Evolutionary conservation across 306 rosid genomes (phyloP).

Genomic region (Quercus engelmannii): DNA sequence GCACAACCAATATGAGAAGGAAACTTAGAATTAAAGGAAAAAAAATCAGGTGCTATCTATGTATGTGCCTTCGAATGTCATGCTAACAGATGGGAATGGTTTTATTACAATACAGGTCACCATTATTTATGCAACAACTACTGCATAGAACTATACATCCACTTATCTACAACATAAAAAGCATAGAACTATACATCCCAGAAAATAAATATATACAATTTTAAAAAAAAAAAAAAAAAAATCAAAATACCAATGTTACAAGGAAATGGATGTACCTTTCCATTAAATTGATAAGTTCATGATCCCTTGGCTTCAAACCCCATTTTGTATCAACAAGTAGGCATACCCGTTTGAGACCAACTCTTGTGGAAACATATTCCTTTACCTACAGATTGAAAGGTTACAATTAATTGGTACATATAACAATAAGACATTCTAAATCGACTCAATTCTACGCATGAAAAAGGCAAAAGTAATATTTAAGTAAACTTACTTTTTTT

Average conservation of each 20-base stretch:
- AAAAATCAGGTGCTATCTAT: background rate
- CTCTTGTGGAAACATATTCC: slow-evolving; percentile 86
- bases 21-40: background rate
- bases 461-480: background rate
- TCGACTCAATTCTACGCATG: background rate
- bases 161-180: no score
- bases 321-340: slow-evolving; percentile 89
- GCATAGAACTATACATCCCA: background rate
- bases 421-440: background rate
- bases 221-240: background rate
- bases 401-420: background rate
- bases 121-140: background rate
- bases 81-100: background rate
- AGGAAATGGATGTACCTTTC: slow-evolving; percentile 57
- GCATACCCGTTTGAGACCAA: slow-evolving; percentile 82
- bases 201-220: background rate
- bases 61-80: background rate
- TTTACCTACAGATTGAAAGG: slow-evolving; percentile 57
- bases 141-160: background rate
- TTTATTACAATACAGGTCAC: background rate
- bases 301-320: slow-evolving; percentile 97
- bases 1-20: background rate
- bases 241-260: slow-evolving; percentile 3
- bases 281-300: slow-evolving; percentile 79
- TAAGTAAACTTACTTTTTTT: background rate